phyloP scores from a whole-genome alignment of 176 grass and related monocot species.

The Raddia distichophylla region DNA sequence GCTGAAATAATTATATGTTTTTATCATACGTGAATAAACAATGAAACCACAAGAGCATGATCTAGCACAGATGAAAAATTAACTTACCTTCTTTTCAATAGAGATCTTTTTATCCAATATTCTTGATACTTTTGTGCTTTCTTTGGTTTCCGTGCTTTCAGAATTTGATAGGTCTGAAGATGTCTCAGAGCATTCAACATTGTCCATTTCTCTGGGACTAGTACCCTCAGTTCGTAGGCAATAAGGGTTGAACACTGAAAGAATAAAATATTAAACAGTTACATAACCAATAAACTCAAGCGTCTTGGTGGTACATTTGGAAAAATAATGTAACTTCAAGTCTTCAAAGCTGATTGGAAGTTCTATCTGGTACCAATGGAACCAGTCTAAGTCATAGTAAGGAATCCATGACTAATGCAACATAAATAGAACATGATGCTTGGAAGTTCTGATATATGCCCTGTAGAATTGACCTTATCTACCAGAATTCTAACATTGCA shows the following conservation, averaged over 20 bases:
- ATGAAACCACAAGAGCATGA: not conserved
- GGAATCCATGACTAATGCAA: not conserved
- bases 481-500: not conserved
- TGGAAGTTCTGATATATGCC: not conserved
- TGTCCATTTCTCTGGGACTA: slow-evolving; percentile 53
- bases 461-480: not conserved
- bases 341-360: not conserved
- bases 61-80: not conserved
- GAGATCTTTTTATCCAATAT: slow-evolving; percentile 68
- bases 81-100: slow-evolving; percentile 62
- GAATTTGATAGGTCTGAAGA: slow-evolving; percentile 44
- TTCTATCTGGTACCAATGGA: not conserved
- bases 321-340: not conserved
- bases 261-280: slow-evolving; percentile 24
- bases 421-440: not conserved
- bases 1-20: not conserved
- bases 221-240: slow-evolving; percentile 48
- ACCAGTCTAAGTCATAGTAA: not conserved
- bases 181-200: slow-evolving; percentile 51
- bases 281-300: not conserved
- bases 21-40: not conserved
- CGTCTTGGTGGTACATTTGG: not conserved
- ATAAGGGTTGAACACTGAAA: slow-evolving; percentile 36
- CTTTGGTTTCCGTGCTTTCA: slow-evolving; percentile 56
- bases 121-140: slow-evolving; percentile 34